Evolutionary conservation across 2,329 filamentous ascomycete species (phyloP), one percentile per base, ranked within the genome.

Genomic region (Cladorrhinum sp.): DNA sequence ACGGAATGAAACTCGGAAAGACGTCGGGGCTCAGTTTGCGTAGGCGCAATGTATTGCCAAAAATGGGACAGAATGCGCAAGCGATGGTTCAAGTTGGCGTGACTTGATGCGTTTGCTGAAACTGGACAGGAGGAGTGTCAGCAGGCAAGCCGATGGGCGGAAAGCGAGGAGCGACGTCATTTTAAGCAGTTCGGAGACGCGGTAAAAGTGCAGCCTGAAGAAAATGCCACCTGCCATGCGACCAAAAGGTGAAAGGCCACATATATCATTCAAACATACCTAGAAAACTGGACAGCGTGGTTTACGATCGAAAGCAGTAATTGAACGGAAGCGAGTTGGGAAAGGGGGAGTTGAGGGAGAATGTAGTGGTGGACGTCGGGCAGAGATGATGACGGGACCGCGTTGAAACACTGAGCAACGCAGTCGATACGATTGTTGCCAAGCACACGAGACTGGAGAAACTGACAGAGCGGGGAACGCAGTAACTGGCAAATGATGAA

Each of bases 271-370:
- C 6, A 58, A 29, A 63, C 58, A 59, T 45, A 64, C 62, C 55
- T 56, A 36, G 50, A n/a, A 41, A 23, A 48, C 61, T 53, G 48
- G 50, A 57, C 57, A 64, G 62, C 59, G 64, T 66, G 63, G 59
- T 64, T 55, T 62, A 55, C 41, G 51, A 60, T 55, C 25, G 57
- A 54, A 54, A 61, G 53, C 61, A 62, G 60, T 54, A 61, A 58
- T 61, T 58, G 51, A 54, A 18, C 24, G 9, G 32, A 45, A 45
- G 41, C 10, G 7, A 49, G 32, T 29, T 23, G 25, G 48, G 24
- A 54, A 16, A 25, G 41, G 24, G 41, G 58, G 32, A 29, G 55
- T 36, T 58, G 57, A 49, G 24, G 24, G 45, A 48, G 55, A 49
- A 48, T 25, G 48, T 13, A 22, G 55, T 50, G 52, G 56, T 9